Evolutionary conservation across 192 early-diverging fungal species (phyloP), one percentile per base, ranked within the genome.

Genomic region (Podila epicladia): DNA sequence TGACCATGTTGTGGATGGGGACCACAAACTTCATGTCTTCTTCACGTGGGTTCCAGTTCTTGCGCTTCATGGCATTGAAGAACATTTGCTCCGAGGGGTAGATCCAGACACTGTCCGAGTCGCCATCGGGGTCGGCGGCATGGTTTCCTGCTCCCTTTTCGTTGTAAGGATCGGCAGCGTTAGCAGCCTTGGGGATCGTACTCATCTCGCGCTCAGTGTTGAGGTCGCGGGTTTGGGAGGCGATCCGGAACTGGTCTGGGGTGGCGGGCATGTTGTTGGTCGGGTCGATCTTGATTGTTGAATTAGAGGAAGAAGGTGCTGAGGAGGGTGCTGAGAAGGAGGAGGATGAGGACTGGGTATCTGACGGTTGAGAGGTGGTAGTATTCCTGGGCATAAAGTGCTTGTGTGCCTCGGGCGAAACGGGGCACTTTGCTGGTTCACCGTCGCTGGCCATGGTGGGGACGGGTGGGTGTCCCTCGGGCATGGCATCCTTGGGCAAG

Each of bases 51-150:
- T 89, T 70, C 95, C 95, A 96, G 78, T 93, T 94, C 71, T 98
- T 98, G 75, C 97, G 91, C 72, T 88, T 91, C 93, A 98, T 95
- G 1, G 97, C 97, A 64, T 98, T 98, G 86, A 93, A 98, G 63
- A 98, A 98, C 93, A 95, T 95, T 83, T 96, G 95, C 76, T 97
- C 94, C 24, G 93, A 95, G 9, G 97, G 97, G 69, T 98, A 98
- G 12, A 97, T 84, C 97, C 97, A 97, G 13, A 84, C 28, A 55
- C 86, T 73, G 12, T 87, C 84, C 19, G 62, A 33, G 49, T 72
- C 71, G 29, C 50, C 64, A 61, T 83, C 67, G 11, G 69, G 65
- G 55, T 74, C 64, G 19, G 65, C 24, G 19, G 65, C 59, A 28
- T 71, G 64, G 33, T 55, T 72, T 74, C 49, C 62, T 13, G 69